Base-by-base conservation (phyloP, 257 asterid genomes). In the Verbena officinalis region DNA sequence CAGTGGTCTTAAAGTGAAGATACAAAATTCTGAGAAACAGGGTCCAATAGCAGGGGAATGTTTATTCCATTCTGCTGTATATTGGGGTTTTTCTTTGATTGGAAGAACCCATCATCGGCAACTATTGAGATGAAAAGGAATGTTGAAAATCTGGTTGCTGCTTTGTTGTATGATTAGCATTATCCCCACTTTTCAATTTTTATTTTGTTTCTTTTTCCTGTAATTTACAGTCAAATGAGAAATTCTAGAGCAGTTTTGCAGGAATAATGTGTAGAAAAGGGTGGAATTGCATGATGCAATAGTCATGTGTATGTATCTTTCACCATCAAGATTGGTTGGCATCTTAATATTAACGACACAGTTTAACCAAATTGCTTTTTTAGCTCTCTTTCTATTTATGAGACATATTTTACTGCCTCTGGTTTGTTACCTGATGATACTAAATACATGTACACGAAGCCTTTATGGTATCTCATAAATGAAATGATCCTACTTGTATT, bases 91-190 rank as follows among this genome's bases (percentile, higher is more conserved):
- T 55, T 63, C 75, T 46, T 68, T 51, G 33, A 59, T 60, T 46
- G 56, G 81, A 65, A 68, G 74, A 55, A 59, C 58, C 78, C 71
- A 67, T 72, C 43, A 64, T 67, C 72, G 55, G 89, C 85, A 68
- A 77, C 89, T 83, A 76, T 56, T 48, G 55, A 46, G 75, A 81
- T 73, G 80, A 73, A 79, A 70, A 69, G 78, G 5, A 76, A 72
- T 55, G 69, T 77, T 67, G 42, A 19, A 34, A n/a, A 66, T 73
- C 49, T 62, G 90, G 96, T 80, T 70, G 83, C 79, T 16, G 75
- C n/a, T n/a, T n/a, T 92, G 95, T 87, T 87, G 97, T 86, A 90
- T 69, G 86, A 87, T 81, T 90, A 90, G 95, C 80, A 65, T 81
- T 72, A 74, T 77, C 78, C 84, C 73, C 80, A 74, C 76, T 78